Percentiles rank a stretch among this genome's conserved stretches.
Evolutionary conservation across 805 yeast genomes (phyloP).

Genomic region (Candida succiphila): DNA sequence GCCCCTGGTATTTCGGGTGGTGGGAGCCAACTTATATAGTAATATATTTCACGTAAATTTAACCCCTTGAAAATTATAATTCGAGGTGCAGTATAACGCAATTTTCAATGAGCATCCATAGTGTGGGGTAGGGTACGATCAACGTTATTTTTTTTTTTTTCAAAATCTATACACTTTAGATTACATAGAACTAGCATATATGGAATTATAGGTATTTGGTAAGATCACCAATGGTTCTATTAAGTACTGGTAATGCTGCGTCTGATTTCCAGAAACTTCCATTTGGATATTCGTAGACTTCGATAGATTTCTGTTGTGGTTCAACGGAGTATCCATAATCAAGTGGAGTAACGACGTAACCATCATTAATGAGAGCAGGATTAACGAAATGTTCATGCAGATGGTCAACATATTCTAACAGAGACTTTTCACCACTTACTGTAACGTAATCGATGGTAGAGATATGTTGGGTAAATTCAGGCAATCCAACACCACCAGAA

Average conservation of each 20-base stretch:
- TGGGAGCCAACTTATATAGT: too few relatives aligned
- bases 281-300: conserved; percentile 10
- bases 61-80: too few relatives aligned
- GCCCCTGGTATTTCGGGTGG: too few relatives aligned
- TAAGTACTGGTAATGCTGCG: conserved; percentile 1
- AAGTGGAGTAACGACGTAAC: conserved; percentile 10
- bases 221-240: conserved; percentile 1
- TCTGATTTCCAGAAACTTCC: conserved; percentile 17
- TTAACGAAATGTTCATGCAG: conserved; percentile 11
- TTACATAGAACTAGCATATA: too few relatives aligned
- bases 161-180: too few relatives aligned
- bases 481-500: conserved; percentile 15
- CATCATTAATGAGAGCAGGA: conserved; percentile 11
- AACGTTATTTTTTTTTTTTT: too few relatives aligned
- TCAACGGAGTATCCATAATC: conserved; percentile 16
- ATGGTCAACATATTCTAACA: conserved; percentile 13
- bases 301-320: conserved; percentile 6
- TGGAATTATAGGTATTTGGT: conserved; percentile 1
- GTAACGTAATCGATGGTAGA: conserved; percentile 13
- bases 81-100: too few relatives aligned
- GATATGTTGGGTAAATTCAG: conserved; percentile 14
- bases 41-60: too few relatives aligned
- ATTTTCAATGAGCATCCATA: too few relatives aligned
- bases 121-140: too few relatives aligned
- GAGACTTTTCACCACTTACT: conserved; percentile 10